Conservation (phyloP, 73 alveolate genomes). For the Stentor coeruleus region DNA sequence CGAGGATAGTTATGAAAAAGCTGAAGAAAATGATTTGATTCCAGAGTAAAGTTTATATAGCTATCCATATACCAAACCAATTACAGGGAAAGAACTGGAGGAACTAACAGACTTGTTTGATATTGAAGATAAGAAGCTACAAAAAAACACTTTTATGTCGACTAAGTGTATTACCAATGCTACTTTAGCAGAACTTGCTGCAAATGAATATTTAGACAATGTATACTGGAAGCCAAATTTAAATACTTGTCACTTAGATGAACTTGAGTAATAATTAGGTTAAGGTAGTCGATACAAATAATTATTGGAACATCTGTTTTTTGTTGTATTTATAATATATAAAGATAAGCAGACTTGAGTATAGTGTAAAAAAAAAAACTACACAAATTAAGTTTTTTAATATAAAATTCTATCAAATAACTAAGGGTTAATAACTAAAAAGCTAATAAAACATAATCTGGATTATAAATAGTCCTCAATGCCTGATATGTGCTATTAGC, state of each 20-base stretch:
- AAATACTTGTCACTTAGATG: neutral
- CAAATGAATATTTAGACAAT: neutral
- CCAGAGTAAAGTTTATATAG: conserved; percentile 16
- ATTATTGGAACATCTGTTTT: too few species aligned
- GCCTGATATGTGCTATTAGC: too few species aligned
- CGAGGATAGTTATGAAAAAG: neutral
- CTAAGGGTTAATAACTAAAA: too few species aligned
- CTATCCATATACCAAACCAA: neutral
- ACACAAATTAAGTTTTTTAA: too few species aligned
- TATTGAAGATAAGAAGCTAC: neutral
- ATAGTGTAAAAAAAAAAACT: too few species aligned
- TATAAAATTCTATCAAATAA: too few species aligned
- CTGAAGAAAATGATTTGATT: neutral
- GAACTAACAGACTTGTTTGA: neutral
- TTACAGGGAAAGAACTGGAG: conserved; percentile 21
- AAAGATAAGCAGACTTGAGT: too few species aligned
- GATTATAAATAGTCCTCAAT: too few species aligned
- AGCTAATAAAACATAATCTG: too few species aligned
- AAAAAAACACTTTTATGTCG: neutral
- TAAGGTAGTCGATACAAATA: too few species aligned
- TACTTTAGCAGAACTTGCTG: conserved; percentile 3
- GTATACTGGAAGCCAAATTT: neutral
- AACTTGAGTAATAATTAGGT: too few species aligned
- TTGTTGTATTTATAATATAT: too few species aligned
- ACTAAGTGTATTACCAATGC: neutral